Evolutionary conservation across 768 basidiomycete genomes (phyloP), one percentile per base, ranked within the genome.

Genomic region (Psilocybe cubensis): DNA sequence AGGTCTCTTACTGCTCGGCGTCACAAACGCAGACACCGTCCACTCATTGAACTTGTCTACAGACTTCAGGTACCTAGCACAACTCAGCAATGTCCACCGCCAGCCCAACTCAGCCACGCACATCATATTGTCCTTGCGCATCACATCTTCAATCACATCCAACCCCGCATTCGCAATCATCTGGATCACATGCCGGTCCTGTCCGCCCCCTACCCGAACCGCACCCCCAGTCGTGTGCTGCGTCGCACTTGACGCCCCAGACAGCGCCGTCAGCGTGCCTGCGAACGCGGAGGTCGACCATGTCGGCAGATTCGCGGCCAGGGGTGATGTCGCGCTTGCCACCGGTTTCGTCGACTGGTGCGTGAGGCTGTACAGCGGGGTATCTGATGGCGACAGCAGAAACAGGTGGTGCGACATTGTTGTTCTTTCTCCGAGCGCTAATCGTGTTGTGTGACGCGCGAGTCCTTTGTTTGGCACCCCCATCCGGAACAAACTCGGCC

Each of bases 31-130:
- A 14, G 97, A 98, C 18, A 98, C 88, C 2, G 87, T 96, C 97
- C 97, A 99, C 70, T 98, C 97, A 68, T 98, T 98, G 76, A 98
- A 97, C 76, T 90, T 93, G 81, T 99, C 97, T 57, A 98, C 87
- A 17, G 88, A 85, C 70, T 96, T 96, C 55, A 98, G 80, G 73
- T 98, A 98, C 91, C 97, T 98, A 69, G 56, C 44, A 52, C 52
- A 53, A 64, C 51, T 70, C 61, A 40, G 61, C 57, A 57, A 52
- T 25, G 42, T 42, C 60, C 54, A 41, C n/a, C n/a, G n/a, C n/a
- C n/a, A n/a, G n/a, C n/a, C n/a, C n/a, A n/a, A n/a, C n/a, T n/a
- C n/a, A n/a, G n/a, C n/a, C 40, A 79, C 88, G 64, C 72, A 92
- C 92, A 94, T 94, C 58, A 81, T 75, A 61, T 80, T 85, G 68